phyloP scores from a whole-genome alignment of 164 flowering plant genomes.

The Stephania cephalantha region DNA sequence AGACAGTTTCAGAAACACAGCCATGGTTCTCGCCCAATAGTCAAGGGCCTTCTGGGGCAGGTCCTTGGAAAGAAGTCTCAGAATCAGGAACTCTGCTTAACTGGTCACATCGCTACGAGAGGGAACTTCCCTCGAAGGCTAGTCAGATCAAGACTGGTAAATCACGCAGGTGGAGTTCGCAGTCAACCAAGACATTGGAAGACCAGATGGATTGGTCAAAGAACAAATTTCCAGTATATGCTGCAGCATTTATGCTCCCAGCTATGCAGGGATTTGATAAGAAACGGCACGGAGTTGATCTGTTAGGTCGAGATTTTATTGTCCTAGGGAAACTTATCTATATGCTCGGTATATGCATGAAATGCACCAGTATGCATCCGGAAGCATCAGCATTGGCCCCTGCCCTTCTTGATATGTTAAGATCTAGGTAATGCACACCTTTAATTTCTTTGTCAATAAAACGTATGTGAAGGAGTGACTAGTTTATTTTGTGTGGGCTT shows the following conservation, averaged over 20 bases:
- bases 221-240: slow-evolving; percentile 79
- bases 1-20: slow-evolving; percentile 52
- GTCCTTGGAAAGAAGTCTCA: slow-evolving; percentile 79
- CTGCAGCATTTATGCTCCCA: slow-evolving; percentile 98
- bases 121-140: slow-evolving; percentile 66
- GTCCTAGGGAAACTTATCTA: slow-evolving; percentile 88
- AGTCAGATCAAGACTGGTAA: slow-evolving; percentile 61
- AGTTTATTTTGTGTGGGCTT: too few species aligned
- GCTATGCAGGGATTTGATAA: slow-evolving; percentile 92
- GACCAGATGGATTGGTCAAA: slow-evolving; percentile 45
- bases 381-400: slow-evolving; percentile 88
- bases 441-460: background rate
- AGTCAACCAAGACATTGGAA: slow-evolving; percentile 31
- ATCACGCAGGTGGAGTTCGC: slow-evolving; percentile 74
- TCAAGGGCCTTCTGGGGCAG: slow-evolving; percentile 69
- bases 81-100: slow-evolving; percentile 48
- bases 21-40: slow-evolving; percentile 81
- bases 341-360: slow-evolving; percentile 93
- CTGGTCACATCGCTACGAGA: slow-evolving; percentile 71
- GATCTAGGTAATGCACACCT: slow-evolving; percentile 54
- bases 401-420: slow-evolving; percentile 73
- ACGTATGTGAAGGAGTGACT: background rate
- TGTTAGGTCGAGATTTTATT: slow-evolving; percentile 81
- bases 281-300: slow-evolving; percentile 94
- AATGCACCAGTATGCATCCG: slow-evolving; percentile 89